Conservation (phyloP, 75 land plant genomes). For the Sequoiadendron giganteum region DNA sequence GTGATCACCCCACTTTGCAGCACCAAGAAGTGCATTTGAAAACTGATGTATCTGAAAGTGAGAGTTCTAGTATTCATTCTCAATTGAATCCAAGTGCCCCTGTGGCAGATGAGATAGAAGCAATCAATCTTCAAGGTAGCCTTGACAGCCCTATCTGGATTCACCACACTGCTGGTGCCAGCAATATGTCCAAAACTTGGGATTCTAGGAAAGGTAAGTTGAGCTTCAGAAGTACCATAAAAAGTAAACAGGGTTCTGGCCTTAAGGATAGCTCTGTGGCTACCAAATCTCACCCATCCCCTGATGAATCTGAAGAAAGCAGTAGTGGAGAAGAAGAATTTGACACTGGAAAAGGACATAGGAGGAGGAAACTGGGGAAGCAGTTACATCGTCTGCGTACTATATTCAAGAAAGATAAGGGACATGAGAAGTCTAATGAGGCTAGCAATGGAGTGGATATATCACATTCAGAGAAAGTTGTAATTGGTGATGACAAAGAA, state of each 20-base stretch:
- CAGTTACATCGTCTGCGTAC: constrained; percentile 33
- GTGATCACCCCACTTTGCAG: not conserved
- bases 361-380: constrained; percentile 12
- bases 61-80: not conserved
- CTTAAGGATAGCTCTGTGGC: constrained; percentile 9
- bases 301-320: constrained; percentile 1
- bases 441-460: not conserved
- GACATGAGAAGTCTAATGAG: constrained; percentile 10
- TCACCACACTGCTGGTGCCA: constrained; percentile 48
- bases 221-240: constrained; percentile 19
- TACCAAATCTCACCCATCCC: constrained; percentile 1
- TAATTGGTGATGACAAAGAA: constrained; percentile 24
- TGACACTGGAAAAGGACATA: constrained; percentile 3
- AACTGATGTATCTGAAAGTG: not conserved
- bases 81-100: constrained; percentile 9
- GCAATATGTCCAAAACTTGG: constrained; percentile 38
- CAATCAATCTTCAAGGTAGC: constrained; percentile 44
- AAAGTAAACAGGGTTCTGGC: constrained; percentile 17
- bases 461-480: constrained; percentile 23
- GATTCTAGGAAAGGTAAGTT: constrained; percentile 49
- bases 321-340: constrained; percentile 9
- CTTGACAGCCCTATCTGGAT: constrained; percentile 41
- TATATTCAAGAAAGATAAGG: constrained; percentile 28
- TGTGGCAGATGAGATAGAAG: constrained; percentile 40
- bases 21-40: not conserved